A percentile compares a stretch with the other conserved stretches of the same genome.
Conservation (phyloP, 164 flowering plant genomes). For the Nymphaea thermarum region DNA sequence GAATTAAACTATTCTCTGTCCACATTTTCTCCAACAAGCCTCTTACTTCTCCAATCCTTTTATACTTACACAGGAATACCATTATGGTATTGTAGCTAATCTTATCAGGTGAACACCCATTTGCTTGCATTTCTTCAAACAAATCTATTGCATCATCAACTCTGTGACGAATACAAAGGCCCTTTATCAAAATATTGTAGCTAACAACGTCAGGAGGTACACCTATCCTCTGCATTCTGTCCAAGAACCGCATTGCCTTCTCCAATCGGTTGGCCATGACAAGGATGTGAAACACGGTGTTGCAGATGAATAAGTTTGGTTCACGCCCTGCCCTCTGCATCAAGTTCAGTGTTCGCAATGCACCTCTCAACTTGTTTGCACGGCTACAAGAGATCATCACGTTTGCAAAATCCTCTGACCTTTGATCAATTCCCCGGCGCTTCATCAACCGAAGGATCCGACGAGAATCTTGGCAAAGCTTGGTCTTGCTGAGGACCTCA, state of each 20-base stretch:
- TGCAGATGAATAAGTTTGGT: constrained; percentile 56
- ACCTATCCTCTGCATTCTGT: constrained; percentile 61
- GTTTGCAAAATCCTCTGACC: constrained; percentile 52
- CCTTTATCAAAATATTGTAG: constrained; percentile 83
- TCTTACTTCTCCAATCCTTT: constrained; percentile 52
- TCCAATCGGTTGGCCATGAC: constrained; percentile 58
- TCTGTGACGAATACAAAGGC: constrained; percentile 51
- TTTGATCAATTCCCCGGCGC: constrained; percentile 45
- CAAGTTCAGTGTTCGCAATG: constrained; percentile 50
- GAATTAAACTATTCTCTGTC: constrained; percentile 34
- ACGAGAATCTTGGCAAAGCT: constrained; percentile 66
- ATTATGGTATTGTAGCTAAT: constrained; percentile 76
- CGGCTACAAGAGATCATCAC: constrained; percentile 84
- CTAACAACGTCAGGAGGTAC: constrained; percentile 62
- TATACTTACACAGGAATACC: constrained; percentile 63
- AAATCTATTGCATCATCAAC: constrained; percentile 57
- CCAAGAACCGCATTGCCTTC: constrained; percentile 64
- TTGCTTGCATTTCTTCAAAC: constrained; percentile 54
- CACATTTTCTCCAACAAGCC: constrained; percentile 66
- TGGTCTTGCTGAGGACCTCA: constrained; percentile 69
- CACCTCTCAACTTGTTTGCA: constrained; percentile 61
- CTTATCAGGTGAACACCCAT: constrained; percentile 77
- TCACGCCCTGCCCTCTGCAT: constrained; percentile 78
- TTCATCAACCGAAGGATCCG: constrained; percentile 63
- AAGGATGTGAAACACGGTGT: constrained; percentile 67